Evolutionary conservation across 495 filamentous ascomycete genomes (phyloP).

Genomic region (Hamigera avellanea): DNA sequence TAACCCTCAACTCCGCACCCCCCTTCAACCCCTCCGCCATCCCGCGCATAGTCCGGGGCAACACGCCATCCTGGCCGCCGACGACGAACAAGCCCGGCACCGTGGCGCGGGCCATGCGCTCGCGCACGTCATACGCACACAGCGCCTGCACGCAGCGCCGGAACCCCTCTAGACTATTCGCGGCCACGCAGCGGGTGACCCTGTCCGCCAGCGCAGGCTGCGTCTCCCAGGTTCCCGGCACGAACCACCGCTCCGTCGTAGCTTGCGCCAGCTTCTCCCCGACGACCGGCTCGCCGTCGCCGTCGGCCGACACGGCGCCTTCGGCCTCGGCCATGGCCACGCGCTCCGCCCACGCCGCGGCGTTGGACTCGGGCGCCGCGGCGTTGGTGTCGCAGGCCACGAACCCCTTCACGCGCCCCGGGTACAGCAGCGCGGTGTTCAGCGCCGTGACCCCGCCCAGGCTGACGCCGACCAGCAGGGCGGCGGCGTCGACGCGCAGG

Average conservation of each 20-base stretch:
- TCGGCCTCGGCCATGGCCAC: conserved; percentile 54
- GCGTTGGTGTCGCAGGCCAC: conserved; percentile 71
- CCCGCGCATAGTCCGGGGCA: conserved; percentile 66
- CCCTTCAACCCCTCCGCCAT: conserved; percentile 47
- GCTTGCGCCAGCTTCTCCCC: conserved; percentile 47
- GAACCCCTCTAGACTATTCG: conserved; percentile 60
- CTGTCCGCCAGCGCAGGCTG: conserved; percentile 35
- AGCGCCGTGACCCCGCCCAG: conserved; percentile 69
- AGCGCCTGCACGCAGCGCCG: conserved; percentile 57
- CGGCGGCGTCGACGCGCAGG: conserved; percentile 47
- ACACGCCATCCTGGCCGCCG: conserved; percentile 59
- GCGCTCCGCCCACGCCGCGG: conserved; percentile 64
- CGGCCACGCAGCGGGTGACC: conserved; percentile 47
- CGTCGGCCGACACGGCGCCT: conserved; percentile 21
- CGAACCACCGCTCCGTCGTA: conserved; percentile 68
- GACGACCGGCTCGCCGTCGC: conserved; percentile 41
- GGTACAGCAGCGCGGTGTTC: conserved; percentile 56
- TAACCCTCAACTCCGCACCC: conserved; percentile 44
- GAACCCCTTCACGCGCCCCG: conserved; percentile 44
- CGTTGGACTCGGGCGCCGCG: conserved; percentile 53
- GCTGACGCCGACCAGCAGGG: conserved; percentile 57
- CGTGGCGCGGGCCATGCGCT: conserved; percentile 42
- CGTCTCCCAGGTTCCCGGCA: conserved; percentile 44
- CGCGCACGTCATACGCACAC: conserved; percentile 62
- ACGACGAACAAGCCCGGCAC: conserved; percentile 57